Base-by-base conservation (phyloP, 768 basidiomycete genomes). In the Tylopilus sp. region DNA sequence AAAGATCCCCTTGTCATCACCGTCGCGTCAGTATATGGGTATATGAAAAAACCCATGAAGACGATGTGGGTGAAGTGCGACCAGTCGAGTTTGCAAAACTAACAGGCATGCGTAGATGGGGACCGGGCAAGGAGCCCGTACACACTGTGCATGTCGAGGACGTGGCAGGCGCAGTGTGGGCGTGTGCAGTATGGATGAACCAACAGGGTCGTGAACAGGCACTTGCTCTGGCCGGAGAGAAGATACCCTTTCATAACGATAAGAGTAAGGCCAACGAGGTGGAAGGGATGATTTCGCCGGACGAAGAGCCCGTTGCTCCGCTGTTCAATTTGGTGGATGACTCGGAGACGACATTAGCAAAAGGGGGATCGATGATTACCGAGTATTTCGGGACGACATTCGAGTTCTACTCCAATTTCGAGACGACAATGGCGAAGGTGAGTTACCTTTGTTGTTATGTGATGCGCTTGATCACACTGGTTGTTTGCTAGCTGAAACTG, bases 301-400 rank as follows among this genome's bases (percentile, higher is more conserved):
- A 81, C 47, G 70, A 74, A 63, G 84, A 82, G 58, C 74, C 86
- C 7, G 65, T 84, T 37, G 90, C 85, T 2, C 88, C 91, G 3
- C 57, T 92, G n/a, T 93, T 94, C 72, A 91, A 93, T 65, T 65
- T 94, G 60, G 91, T 84, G 58, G 91, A 92, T 62, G 86, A 92
- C 57, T 83, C 87, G 8, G 76, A 89, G 41, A 84, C 78, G 58
- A 89, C 88, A 6, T 72, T 87, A 36, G 68, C 83, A 29, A 85
- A 83, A 53, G 78, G 85, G 7, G 87, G 85, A 9, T 77, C 83
- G 48, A 79, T 77, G 19, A 77, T 87, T 33, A 83, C 87, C 1
- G 79, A 84, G 16, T 79, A 82, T 64, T 92, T 92, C 61, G 86
- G 83, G 41, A 90, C 90, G 14, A 82, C 83, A 0, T 88, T 88